These are phyloP conservation scores for Talaromyces marneffei DNA, from an alignment of 2,329 filamentous ascomycete species.

Conservation along the genomic window DNA sequence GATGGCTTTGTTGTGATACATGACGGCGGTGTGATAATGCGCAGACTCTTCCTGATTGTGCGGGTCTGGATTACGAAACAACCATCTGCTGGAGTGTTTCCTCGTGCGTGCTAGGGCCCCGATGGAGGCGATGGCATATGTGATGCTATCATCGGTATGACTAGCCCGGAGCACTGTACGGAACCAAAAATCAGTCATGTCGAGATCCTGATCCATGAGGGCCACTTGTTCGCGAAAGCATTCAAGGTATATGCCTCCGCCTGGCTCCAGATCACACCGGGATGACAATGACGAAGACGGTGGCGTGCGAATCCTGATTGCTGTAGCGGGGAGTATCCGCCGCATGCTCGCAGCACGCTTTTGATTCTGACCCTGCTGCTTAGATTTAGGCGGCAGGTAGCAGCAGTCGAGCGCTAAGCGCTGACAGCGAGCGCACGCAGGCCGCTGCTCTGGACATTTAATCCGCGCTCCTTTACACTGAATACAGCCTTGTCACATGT, in stretches of 20 bases:
- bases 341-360: not conserved
- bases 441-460: slow-evolving; percentile 2
- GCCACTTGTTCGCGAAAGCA: not conserved
- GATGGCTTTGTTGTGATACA: not conserved
- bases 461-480: not conserved
- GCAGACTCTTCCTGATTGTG: not conserved
- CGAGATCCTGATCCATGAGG: slow-evolving; percentile 1
- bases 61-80: not conserved
- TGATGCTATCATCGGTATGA: not conserved
- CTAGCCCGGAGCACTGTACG: slow-evolving; percentile 1
- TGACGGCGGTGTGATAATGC: not conserved
- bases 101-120: not conserved
- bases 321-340: not conserved
- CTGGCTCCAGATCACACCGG: not conserved
- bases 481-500: not conserved
- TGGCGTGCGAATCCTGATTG: not conserved
- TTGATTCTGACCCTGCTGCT: not conserved
- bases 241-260: not conserved
- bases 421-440: slow-evolving; percentile 1
- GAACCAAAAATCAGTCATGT: slow-evolving; percentile 3
- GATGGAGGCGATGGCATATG: not conserved
- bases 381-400: not conserved
- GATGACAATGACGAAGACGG: not conserved
- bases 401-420: not conserved
- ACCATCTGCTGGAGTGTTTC: not conserved